Evolutionary conservation across 2,329 filamentous ascomycete species (phyloP), one percentile per base, ranked within the genome.

Genomic region (Thermomyces lanuginosus): DNA sequence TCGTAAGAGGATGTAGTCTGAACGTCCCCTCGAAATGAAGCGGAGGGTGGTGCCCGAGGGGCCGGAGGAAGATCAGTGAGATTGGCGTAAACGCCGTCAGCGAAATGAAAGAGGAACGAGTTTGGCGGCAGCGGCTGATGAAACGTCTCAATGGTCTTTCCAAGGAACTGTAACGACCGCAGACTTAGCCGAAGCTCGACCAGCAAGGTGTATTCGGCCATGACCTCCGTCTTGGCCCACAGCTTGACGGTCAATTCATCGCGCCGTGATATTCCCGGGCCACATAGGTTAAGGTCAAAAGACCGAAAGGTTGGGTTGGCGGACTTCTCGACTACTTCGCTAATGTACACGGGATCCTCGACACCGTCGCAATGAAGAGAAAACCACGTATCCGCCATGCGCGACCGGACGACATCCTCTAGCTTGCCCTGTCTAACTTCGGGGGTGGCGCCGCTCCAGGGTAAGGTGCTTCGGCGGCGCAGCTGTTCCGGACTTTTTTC

Each of bases 291-390:
- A 4, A 92, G 64, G 35, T 91, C 76, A 47, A 93, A 91, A 47
- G 79, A 76, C 22, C 71, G 72, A 48, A 92, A 95, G 41, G 77
- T 82, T 36, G 89, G 89, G 49, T 93, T 93, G 54, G 82, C 83
- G n/a, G 79, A 73, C 43, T 72, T 72, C 39, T 77, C 68, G 15
- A 74, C 68, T 12, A 77, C 63, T 54, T 95, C 86, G 44, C 83
- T 92, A 41, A 92, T 69, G 49, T 93, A 93, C n/a, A 93, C 57
- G 0, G 86, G 83, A 9, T 81, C 74, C 24, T 64, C 53, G 27
- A 71, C 54, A 3, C 57, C 67, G 1, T 68, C 58, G 23, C 74
- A 68, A 49, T 93, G 84, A 27, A 93, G 48, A 2, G 81, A 79
- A 51, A 92, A 89, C 63, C 92, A 93, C 9, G 76, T 73, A 53